Percentiles rank a stretch among this genome's conserved stretches.
Evolutionary conservation across 1,284 basidiomycete genomes (phyloP).

Genomic region (Ustilago trichophora): DNA sequence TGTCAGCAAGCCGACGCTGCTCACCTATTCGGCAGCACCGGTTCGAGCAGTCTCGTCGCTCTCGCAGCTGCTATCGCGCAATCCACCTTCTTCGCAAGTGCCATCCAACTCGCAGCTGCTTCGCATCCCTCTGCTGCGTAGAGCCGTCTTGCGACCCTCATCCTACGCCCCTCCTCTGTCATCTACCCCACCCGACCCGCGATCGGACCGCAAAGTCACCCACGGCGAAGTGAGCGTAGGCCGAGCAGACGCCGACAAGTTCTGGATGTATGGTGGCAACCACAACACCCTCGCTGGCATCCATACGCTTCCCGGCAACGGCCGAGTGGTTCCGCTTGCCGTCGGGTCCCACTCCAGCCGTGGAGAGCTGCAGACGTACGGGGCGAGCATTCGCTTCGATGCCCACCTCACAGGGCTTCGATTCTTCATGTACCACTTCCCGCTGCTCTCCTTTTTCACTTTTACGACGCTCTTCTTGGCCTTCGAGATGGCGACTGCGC

Average conservation of each 20-base stretch:
- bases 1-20: conserved; percentile 45
- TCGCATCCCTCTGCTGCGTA: conserved; percentile 48
- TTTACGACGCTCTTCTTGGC: conserved; percentile 59
- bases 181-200: conserved; percentile 15
- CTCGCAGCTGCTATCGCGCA: conserved; percentile 45
- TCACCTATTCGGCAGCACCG: conserved; percentile 38
- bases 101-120: conserved; percentile 48
- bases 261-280: conserved; percentile 54
- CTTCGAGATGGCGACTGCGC: conserved; percentile 59
- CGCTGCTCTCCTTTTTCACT: conserved; percentile 53
- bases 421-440: conserved; percentile 64
- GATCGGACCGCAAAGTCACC: conserved; percentile 38
- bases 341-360: conserved; percentile 48
- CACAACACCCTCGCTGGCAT: conserved; percentile 32
- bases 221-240: conserved; percentile 48
- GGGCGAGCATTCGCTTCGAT: conserved; percentile 58
- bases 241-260: conserved; percentile 49
- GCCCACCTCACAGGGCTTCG: conserved; percentile 59
- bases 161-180: conserved; percentile 28
- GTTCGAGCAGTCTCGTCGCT: conserved; percentile 34
- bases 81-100: conserved; percentile 14
- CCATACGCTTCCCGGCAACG: conserved; percentile 20
- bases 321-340: conserved; percentile 8
- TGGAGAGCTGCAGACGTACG: conserved; percentile 59
- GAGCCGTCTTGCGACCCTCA: conserved; percentile 46